Percentiles rank a stretch among this genome's conserved stretches.
These are phyloP conservation scores for Ormosia semicastrata DNA, from an alignment of 306 rosid species.

Conservation along the genomic window DNA sequence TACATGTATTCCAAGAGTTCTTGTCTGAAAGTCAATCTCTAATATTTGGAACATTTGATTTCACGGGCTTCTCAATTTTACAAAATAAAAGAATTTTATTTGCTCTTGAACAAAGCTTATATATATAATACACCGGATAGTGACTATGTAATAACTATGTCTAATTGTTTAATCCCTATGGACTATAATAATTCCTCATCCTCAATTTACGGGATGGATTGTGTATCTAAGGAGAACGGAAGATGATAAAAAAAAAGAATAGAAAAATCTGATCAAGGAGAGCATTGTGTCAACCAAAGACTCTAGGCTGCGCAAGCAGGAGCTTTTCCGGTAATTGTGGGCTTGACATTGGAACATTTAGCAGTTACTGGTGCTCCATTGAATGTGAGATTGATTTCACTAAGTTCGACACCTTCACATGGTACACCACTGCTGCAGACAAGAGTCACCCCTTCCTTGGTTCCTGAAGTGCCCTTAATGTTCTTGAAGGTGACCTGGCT, in stretches of 20 bases:
- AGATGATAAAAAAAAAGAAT: neutral
- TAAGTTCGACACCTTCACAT: conserved; percentile 36
- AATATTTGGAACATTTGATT: neutral
- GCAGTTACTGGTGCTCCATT: conserved; percentile 10
- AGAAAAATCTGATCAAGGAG: neutral
- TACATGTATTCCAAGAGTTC: conserved; percentile 81
- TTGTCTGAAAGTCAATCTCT: conserved; percentile 5
- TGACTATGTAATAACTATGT: neutral
- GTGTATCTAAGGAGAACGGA: neutral
- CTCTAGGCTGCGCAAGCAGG: conserved; percentile 10
- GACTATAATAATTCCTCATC: neutral
- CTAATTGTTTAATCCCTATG: neutral
- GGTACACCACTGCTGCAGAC: conserved; percentile 37
- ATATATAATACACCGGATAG: no score
- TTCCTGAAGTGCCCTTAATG: conserved; percentile 31
- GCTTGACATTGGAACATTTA: conserved; percentile 35
- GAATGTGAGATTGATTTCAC: conserved; percentile 29
- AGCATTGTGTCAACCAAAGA: neutral
- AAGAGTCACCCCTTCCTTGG: conserved; percentile 32
- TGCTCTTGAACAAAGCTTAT: no score
- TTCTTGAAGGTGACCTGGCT: conserved; percentile 48
- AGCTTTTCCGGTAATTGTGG: conserved; percentile 28
- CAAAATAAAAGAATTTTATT: no score
- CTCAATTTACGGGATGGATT: neutral
- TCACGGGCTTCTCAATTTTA: no score